These are phyloP conservation scores for Coemansia sp. DNA, from an alignment of 192 early-diverging fungal species.

Conservation along the genomic window DNA sequence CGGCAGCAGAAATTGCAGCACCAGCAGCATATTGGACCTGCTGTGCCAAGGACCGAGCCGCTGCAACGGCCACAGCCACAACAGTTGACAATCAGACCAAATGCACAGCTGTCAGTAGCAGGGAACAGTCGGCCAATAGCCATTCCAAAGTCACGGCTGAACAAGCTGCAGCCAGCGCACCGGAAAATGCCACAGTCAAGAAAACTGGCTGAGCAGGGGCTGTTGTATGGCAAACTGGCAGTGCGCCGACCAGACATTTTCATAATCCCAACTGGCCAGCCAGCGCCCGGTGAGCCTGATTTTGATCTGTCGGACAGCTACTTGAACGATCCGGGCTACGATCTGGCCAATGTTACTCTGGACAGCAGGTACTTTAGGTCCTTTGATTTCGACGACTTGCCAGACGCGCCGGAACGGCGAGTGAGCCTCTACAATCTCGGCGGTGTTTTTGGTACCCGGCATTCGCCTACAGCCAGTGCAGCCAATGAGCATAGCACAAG, in stretches of 20 bases:
- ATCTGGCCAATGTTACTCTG: slow-evolving; percentile 26
- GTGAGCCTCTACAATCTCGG: slow-evolving; percentile 37
- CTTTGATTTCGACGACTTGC: slow-evolving; percentile 45
- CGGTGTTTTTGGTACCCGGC: slow-evolving; percentile 14
- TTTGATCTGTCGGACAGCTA: slow-evolving; percentile 26
- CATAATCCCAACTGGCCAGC: slow-evolving; percentile 8
- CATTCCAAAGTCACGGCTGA: slow-evolving; percentile 33
- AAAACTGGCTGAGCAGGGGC: slow-evolving; percentile 17
- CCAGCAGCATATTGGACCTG: not conserved
- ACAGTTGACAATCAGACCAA: not conserved
- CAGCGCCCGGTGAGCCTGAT: slow-evolving; percentile 6
- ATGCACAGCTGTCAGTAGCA: not conserved
- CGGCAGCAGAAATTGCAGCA: slow-evolving; percentile 7
- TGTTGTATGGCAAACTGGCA: slow-evolving; percentile 18
- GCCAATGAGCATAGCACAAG: no score
- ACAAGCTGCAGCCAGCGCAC: slow-evolving; percentile 33
- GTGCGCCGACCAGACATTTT: slow-evolving; percentile 26
- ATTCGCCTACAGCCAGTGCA: slow-evolving; percentile 6
- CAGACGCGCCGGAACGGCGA: slow-evolving; percentile 38
- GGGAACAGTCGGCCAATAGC: slow-evolving; percentile 23
- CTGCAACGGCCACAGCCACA: not conserved
- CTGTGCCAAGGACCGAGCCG: not conserved
- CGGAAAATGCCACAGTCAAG: slow-evolving; percentile 44
- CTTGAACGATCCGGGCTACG: slow-evolving; percentile 34
- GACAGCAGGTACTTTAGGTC: slow-evolving; percentile 32